Percentiles rank a stretch among this genome's conserved stretches.
These are phyloP conservation scores for Penicillium thymicola DNA, from an alignment of 2,329 filamentous ascomycete species.

Conservation along the genomic window DNA sequence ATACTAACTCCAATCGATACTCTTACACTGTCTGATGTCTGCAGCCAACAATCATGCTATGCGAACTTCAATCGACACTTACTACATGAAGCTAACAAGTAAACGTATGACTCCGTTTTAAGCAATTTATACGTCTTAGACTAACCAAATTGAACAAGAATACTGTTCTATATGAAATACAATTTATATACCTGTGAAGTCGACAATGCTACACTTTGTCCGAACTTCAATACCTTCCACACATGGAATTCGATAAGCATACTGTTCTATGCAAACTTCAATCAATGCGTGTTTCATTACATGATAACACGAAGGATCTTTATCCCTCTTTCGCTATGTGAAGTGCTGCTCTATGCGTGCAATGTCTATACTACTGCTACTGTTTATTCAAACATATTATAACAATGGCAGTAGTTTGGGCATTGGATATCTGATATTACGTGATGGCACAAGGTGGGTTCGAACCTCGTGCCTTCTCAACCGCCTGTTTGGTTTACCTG, in stretches of 20 bases:
- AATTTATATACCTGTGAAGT: neutral
- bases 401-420: neutral
- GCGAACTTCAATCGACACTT: neutral
- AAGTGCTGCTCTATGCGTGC: neutral
- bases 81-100: neutral
- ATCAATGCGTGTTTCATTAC: neutral
- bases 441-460: neutral
- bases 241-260: neutral
- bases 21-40: neutral
- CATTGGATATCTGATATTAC: neutral
- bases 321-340: neutral
- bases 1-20: neutral
- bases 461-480: neutral
- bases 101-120: neutral
- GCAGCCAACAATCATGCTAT: neutral
- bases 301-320: neutral
- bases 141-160: neutral
- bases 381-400: neutral
- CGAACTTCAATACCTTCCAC: neutral
- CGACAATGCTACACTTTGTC: neutral
- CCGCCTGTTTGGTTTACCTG: neutral
- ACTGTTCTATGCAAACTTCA: neutral
- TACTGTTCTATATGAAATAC: neutral
- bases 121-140: neutral
- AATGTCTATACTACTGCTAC: neutral